Percentiles rank a stretch among this genome's conserved stretches.
phyloP scores from a whole-genome alignment of 164 flowering plant genomes.

The Macadamia tetraphylla region DNA sequence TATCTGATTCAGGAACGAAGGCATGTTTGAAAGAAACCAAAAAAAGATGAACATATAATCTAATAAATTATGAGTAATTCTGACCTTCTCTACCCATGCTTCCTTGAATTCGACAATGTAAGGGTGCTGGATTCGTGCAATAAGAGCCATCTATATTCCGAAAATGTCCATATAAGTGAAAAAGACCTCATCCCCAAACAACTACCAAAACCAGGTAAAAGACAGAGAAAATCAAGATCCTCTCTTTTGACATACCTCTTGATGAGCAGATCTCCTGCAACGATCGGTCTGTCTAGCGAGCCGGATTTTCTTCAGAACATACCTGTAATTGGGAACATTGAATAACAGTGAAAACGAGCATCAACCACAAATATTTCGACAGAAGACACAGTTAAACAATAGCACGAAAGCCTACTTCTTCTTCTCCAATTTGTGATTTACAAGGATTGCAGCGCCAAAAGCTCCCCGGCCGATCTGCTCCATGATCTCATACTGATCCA shows the following conservation, averaged over 20 bases:
- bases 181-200: background rate
- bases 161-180: slow-evolving; percentile 10
- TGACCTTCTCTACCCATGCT: slow-evolving; percentile 99
- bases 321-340: slow-evolving; percentile 37
- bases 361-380: background rate
- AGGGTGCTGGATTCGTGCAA: slow-evolving; percentile 89
- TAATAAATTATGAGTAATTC: background rate
- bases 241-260: slow-evolving; percentile 52
- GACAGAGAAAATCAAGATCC: slow-evolving; percentile 2
- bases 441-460: slow-evolving; percentile 96
- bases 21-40: background rate
- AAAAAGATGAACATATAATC: background rate
- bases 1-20: slow-evolving; percentile 16
- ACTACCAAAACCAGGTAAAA: slow-evolving; percentile 6
- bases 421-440: slow-evolving; percentile 78
- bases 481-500: slow-evolving; percentile 99
- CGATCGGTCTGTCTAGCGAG: slow-evolving; percentile 94
- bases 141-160: slow-evolving; percentile 80
- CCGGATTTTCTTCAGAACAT: slow-evolving; percentile 94
- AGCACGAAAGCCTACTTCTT: slow-evolving; percentile 47
- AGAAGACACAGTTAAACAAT: background rate
- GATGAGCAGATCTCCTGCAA: slow-evolving; percentile 95
- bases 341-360: slow-evolving; percentile 2
- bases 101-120: slow-evolving; percentile 94
- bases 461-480: slow-evolving; percentile 99